Percentiles rank a stretch among this genome's conserved stretches.
Conservation (phyloP, 2,329 filamentous ascomycete species). For the Clonostachys byssicola region DNA sequence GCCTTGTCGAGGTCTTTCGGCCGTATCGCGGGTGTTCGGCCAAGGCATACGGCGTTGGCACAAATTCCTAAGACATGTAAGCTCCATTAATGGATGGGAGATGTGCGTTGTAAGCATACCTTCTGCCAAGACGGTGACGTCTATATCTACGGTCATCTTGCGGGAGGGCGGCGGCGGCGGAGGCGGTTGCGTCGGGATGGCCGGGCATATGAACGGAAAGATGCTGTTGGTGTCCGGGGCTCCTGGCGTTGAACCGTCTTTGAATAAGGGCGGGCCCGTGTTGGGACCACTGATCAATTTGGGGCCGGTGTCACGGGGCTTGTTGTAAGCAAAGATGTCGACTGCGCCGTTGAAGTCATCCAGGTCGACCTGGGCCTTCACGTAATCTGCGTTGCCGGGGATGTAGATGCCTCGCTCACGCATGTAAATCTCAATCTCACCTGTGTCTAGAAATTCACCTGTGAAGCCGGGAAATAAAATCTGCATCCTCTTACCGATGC, state of each 20-base stretch:
- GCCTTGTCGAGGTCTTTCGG: conserved; percentile 1
- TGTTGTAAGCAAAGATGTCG: background rate
- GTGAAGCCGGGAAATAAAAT: conserved; percentile 59
- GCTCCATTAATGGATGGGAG: too few species aligned
- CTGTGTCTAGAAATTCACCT: conserved; percentile 72
- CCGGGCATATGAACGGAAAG: conserved; percentile 2
- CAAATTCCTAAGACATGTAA: conserved; percentile 1
- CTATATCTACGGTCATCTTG: conserved; percentile 8
- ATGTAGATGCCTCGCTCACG: conserved; percentile 59
- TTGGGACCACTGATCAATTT: background rate
- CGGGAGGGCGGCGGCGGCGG: background rate
- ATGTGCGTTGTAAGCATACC: conserved; percentile 16
- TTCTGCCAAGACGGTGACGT: conserved; percentile 8
- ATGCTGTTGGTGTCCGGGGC: background rate
- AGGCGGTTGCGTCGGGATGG: background rate
- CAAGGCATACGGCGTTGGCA: conserved; percentile 26
- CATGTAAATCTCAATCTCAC: conserved; percentile 75
- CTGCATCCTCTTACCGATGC: conserved; percentile 41
- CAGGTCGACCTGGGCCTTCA: conserved; percentile 52
- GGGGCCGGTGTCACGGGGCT: background rate
- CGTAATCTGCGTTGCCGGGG: conserved; percentile 53
- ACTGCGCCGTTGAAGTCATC: conserved; percentile 24
- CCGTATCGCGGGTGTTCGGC: conserved; percentile 29
- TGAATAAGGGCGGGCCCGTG: background rate
- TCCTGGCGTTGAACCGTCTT: background rate